Evolutionary conservation across 2,329 filamentous ascomycete genomes (phyloP).

Genomic region (Aspergillus bombycis): DNA sequence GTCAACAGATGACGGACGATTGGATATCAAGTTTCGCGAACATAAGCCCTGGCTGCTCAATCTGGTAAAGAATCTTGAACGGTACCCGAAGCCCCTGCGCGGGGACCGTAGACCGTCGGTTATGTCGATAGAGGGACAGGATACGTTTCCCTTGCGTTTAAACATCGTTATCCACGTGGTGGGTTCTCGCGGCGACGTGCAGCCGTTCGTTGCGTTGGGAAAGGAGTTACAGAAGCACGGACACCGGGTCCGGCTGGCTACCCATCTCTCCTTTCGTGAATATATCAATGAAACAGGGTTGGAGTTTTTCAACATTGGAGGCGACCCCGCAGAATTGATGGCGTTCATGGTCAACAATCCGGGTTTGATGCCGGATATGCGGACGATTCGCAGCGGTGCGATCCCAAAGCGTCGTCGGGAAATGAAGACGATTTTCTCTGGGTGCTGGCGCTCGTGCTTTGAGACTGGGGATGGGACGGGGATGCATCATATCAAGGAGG

Average conservation of each 20-base stretch:
- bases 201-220: conserved; percentile 73
- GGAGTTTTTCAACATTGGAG: conserved; percentile 78
- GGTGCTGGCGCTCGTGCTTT: conserved; percentile 85
- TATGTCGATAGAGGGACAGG: neutral
- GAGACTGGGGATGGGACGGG: conserved; percentile 71
- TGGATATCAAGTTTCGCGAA: conserved; percentile 79
- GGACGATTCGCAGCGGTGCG: conserved; percentile 75
- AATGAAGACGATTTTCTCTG: conserved; percentile 77
- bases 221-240: conserved; percentile 67
- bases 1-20: conserved; percentile 69
- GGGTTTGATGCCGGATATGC: conserved; percentile 79
- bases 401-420: conserved; percentile 73
- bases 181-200: conserved; percentile 73
- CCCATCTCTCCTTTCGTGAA: conserved; percentile 67
- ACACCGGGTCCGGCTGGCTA: conserved; percentile 74
- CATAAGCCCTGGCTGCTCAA: conserved; percentile 67
- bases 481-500: conserved; percentile 56
- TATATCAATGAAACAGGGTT: conserved; percentile 72
- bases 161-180: conserved; percentile 78
- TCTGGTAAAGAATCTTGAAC: conserved; percentile 59
- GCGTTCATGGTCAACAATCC: conserved; percentile 92
- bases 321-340: conserved; percentile 75
- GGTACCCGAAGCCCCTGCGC: conserved; percentile 1
- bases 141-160: conserved; percentile 16
- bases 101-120: conserved; percentile 12